Conservation (phyloP, 2,329 filamentous ascomycete genomes). For the Rasamsonia emersonii region DNA sequence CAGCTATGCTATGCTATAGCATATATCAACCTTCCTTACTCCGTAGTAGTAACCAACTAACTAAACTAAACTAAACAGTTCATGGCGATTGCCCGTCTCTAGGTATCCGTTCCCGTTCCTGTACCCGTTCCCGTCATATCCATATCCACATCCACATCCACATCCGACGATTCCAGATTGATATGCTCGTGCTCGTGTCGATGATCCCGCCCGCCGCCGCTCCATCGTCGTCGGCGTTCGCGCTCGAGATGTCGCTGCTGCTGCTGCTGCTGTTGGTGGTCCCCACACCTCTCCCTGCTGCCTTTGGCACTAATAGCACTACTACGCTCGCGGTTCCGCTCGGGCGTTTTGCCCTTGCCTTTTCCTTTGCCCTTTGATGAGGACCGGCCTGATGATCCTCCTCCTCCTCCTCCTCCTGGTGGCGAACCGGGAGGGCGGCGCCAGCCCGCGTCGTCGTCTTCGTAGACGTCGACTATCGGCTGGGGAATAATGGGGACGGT, state of each 20-base stretch:
- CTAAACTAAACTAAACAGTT: too few species aligned
- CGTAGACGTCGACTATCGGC: slow-evolving; percentile 14
- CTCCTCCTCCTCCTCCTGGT: too few species aligned
- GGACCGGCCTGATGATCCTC: too few species aligned
- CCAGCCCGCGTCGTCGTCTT: slow-evolving; percentile 17
- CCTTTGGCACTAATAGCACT: too few species aligned
- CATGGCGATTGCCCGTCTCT: too few species aligned
- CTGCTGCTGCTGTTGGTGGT: slow-evolving; percentile 3
- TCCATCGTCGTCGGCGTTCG: slow-evolving; percentile 15
- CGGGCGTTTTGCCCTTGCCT: slow-evolving; percentile 9
- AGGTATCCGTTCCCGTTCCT: too few species aligned
- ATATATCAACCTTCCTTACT: too few species aligned
- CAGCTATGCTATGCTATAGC: too few species aligned
- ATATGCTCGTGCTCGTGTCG: too few species aligned
- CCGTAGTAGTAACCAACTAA: too few species aligned
- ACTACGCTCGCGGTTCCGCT: slow-evolving; percentile 8
- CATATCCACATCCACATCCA: neutral
- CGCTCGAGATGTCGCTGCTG: slow-evolving; percentile 10
- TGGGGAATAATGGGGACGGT: slow-evolving; percentile 10
- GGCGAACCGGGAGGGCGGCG: slow-evolving; percentile 7
- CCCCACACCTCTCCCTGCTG: slow-evolving; percentile 8
- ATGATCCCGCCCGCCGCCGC: slow-evolving; percentile 13
- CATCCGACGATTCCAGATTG: too few species aligned
- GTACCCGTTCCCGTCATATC: neutral
- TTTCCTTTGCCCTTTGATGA: slow-evolving; percentile 4